Evolutionary conservation across 2,329 filamentous ascomycete genomes (phyloP).

Genomic region (Pleomassaria siparia): DNA sequence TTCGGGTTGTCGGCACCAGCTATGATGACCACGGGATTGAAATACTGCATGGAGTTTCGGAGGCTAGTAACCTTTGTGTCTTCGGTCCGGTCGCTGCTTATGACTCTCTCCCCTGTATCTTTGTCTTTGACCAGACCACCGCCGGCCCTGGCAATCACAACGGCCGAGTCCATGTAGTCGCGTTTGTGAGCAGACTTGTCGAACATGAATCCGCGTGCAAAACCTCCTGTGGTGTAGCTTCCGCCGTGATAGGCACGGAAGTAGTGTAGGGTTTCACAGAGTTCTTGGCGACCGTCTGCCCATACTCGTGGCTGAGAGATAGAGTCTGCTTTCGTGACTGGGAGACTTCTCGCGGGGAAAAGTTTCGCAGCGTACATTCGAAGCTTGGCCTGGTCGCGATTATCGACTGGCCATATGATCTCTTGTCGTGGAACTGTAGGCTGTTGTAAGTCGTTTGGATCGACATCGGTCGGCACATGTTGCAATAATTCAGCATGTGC

Average conservation of each 20-base stretch:
- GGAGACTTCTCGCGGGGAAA: conserved; percentile 12
- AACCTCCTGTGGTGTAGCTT: conserved; percentile 53
- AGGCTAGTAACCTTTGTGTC: conserved; percentile 45
- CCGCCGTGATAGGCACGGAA: conserved; percentile 64
- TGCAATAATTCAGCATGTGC: too few relatives aligned
- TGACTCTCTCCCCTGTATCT: conserved; percentile 48
- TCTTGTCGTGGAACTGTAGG: background rate
- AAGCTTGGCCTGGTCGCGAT: conserved; percentile 42
- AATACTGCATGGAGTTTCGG: conserved; percentile 48
- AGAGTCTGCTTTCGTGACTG: conserved; percentile 37
- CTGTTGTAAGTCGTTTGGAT: background rate
- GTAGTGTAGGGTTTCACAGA: conserved; percentile 66
- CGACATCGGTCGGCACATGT: too few relatives aligned
- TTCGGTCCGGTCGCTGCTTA: conserved; percentile 50
- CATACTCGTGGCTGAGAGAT: conserved; percentile 53
- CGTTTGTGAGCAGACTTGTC: conserved; percentile 57
- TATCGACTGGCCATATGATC: background rate
- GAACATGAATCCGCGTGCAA: conserved; percentile 61
- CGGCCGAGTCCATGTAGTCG: conserved; percentile 61
- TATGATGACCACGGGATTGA: conserved; percentile 55
- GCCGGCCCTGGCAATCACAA: conserved; percentile 65
- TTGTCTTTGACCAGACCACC: conserved; percentile 55
- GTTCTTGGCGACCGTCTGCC: conserved; percentile 59
- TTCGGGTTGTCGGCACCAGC: conserved; percentile 56
- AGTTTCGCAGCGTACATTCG: conserved; percentile 4